Percentiles rank a stretch among this genome's conserved stretches.
These are phyloP conservation scores for Craterostigma plantagineum DNA, from an alignment of 257 asterid species.

Conservation along the genomic window DNA sequence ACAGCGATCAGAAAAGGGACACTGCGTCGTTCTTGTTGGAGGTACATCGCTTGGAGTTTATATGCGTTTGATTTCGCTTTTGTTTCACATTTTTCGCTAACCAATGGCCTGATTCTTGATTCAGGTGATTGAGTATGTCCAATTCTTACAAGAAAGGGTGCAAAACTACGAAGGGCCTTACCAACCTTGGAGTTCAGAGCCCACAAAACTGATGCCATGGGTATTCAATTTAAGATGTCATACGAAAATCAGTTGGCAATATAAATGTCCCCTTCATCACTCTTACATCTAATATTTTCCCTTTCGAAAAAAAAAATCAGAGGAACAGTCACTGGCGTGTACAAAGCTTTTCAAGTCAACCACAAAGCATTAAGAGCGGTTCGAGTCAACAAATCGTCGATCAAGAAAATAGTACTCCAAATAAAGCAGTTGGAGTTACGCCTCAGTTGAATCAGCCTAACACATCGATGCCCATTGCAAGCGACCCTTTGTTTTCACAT, in stretches of 20 bases:
- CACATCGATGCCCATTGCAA: slow-evolving; percentile 17
- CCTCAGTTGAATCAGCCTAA: slow-evolving; percentile 19
- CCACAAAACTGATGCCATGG: slow-evolving; percentile 94
- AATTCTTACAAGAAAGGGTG: slow-evolving; percentile 62
- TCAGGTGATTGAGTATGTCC: slow-evolving; percentile 85
- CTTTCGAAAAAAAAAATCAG: slow-evolving; percentile 30
- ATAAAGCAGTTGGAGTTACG: slow-evolving; percentile 19
- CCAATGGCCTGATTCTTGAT: slow-evolving; percentile 13
- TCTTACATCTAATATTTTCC: slow-evolving; percentile 8
- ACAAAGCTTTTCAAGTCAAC: slow-evolving; percentile 33
- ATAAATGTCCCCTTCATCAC: slow-evolving; percentile 5
- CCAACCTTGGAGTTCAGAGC: slow-evolving; percentile 78
- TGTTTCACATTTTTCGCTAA: neutral
- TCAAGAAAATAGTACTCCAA: slow-evolving; percentile 17
- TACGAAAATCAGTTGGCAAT: neutral
- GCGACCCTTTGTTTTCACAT: slow-evolving; percentile 33
- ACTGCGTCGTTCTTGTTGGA: slow-evolving; percentile 79
- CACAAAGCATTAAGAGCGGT: slow-evolving; percentile 36
- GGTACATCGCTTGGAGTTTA: slow-evolving; percentile 19
- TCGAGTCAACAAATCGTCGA: slow-evolving; percentile 18
- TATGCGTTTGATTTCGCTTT: slow-evolving; percentile 1
- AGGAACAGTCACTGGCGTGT: slow-evolving; percentile 87
- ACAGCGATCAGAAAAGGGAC: slow-evolving; percentile 79
- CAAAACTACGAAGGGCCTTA: slow-evolving; percentile 66
- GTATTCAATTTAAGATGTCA: slow-evolving; percentile 21